A percentile compares a stretch with the other conserved stretches of the same genome.
Conservation (phyloP, 164 flowering plant genomes). For the grape (Vitis vinifera) region DNA sequence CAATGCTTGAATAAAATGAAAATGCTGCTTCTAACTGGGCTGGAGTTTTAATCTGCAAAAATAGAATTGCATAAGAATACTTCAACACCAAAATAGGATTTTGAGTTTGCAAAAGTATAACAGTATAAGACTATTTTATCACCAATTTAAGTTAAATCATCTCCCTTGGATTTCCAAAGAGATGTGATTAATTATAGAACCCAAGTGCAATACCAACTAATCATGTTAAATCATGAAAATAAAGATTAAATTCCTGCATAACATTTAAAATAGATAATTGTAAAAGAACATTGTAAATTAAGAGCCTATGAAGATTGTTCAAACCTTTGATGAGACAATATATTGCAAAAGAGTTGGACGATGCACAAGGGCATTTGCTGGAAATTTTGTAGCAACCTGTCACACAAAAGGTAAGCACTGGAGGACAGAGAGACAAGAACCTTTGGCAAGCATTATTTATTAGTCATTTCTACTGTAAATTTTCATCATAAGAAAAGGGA, state of each 20-base stretch:
- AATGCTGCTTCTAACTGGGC: slow-evolving; percentile 90
- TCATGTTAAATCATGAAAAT: not conserved
- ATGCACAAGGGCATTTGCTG: slow-evolving; percentile 84
- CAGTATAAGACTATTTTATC: too few relatives aligned
- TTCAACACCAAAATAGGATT: not conserved
- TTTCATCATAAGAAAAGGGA: not conserved
- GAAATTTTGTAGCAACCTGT: slow-evolving; percentile 91
- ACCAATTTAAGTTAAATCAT: too few relatives aligned
- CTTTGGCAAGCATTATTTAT: too few relatives aligned
- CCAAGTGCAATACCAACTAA: too few relatives aligned
- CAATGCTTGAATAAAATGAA: slow-evolving; percentile 47
- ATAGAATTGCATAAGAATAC: not conserved
- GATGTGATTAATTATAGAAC: too few relatives aligned
- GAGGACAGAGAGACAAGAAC: too few relatives aligned
- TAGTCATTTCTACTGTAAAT: not conserved
- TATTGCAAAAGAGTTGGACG: slow-evolving; percentile 66
- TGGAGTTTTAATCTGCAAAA: slow-evolving; percentile 77
- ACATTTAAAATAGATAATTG: not conserved
- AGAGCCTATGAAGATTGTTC: not conserved
- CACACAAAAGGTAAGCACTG: slow-evolving; percentile 2
- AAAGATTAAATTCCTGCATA: not conserved
- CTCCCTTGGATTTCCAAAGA: too few relatives aligned
- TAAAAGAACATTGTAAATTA: not conserved
- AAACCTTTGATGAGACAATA: slow-evolving; percentile 70
- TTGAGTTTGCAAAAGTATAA: too few relatives aligned